Evolutionary conservation across 192 early-diverging fungal species (phyloP).

Genomic region (Jimgerdemannia lactiflua): DNA sequence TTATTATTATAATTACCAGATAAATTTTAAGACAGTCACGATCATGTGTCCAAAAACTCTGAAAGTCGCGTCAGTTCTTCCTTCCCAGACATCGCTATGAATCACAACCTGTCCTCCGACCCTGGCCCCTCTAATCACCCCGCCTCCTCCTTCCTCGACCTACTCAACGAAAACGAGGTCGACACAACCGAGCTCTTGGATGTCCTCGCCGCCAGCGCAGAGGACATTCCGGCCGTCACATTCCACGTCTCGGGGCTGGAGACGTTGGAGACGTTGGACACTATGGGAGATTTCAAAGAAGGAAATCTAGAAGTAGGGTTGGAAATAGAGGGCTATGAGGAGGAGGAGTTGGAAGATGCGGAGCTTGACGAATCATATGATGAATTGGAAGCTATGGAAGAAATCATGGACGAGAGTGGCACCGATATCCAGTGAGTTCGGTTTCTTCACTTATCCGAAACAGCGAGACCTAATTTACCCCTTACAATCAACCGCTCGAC

Average conservation of each 20-base stretch:
- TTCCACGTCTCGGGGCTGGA: background rate
- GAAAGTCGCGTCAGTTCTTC: too few relatives aligned
- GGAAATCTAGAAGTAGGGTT: background rate
- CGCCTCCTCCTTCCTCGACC: background rate
- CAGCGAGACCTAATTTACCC: background rate
- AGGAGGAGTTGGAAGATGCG: background rate
- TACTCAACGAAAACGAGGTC: background rate
- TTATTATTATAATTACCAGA: too few relatives aligned
- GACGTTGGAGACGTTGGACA: background rate
- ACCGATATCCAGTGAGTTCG: background rate
- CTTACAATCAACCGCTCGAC: background rate
- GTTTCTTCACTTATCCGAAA: too few relatives aligned
- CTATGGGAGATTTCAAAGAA: background rate
- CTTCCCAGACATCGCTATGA: too few relatives aligned
- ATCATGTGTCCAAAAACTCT: too few relatives aligned
- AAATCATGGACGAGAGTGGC: background rate
- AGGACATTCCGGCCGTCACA: background rate
- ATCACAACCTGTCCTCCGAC: too few relatives aligned
- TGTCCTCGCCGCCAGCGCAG: background rate
- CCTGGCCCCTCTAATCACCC: too few relatives aligned
- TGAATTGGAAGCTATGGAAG: background rate
- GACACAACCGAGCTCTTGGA: background rate
- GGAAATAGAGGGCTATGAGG: background rate
- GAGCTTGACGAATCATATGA: too few relatives aligned
- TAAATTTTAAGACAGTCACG: too few relatives aligned